Evolutionary conservation across 495 filamentous ascomycete genomes (phyloP), one percentile per base, ranked within the genome.

Genomic region (Penicillium crystallinum): DNA sequence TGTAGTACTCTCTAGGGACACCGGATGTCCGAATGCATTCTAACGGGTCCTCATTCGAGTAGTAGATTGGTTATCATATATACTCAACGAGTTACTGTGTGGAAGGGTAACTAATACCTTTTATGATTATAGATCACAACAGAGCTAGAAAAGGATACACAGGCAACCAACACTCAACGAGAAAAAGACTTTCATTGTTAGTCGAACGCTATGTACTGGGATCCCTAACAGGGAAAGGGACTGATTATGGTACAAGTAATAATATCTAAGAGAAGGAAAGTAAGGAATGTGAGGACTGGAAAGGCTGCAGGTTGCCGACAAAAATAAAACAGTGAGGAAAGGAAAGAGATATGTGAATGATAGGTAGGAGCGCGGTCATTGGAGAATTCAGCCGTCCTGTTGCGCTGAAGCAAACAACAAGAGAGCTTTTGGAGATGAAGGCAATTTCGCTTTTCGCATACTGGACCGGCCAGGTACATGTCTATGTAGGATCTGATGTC

Each of bases 231-330:
- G 33, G 11, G 12, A 15, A 21, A 15, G 34, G 29, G 48, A 25
- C 25, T 50, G 37, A 50, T 50, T 50, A 50, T 50, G 48, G 37
- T 50, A 50, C 48, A 50, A 42, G 47, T 17, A 42, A 42, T 41
- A 42, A 19, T 25, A 50, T 50, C 29, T 42, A 50, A 11, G 30
- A 12, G 18, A 50, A 34, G 27, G 21, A 50, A 8, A 33, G 38
- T 33, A 22, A 27, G 11, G 29, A 49, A 21, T 15, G 6, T n/a
- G 23, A 31, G 19, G n/a, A n/a, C 10, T 15, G 25, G n/a, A 42
- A 15, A 3, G 37, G 46, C 33, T 33, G 27, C 33, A 19, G 22
- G 15, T 23, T 21, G 18, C 8, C 17, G 23, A 12, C 9, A 40
- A 18, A 29, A 50, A 23, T 8, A 42, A 50, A 27, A 27, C 3